Evolutionary conservation across 495 filamentous ascomycete species (phyloP), one percentile per base, ranked within the genome.

Genomic region (Neurospora tetraspora): DNA sequence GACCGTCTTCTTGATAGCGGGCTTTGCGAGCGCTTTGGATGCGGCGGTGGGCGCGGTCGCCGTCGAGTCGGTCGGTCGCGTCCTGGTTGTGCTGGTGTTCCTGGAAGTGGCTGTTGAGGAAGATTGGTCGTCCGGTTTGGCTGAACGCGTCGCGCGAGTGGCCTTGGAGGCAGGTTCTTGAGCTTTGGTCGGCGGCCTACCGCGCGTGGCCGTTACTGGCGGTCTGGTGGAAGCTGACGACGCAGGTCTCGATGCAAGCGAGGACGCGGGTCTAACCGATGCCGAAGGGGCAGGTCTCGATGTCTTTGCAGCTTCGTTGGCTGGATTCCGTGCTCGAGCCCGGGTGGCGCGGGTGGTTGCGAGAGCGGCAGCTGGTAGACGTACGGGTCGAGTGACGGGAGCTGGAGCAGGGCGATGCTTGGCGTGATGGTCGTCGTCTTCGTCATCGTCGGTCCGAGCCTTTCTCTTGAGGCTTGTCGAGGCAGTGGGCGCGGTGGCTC

Each of bases 1-100:
- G 73, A 89, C 87, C 1, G 82, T 83, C 79, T 89, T 89, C 80
- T 87, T 88, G 31, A 80, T 59, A 8, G 74, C 39, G 20, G 83
- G 78, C 69, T 83, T 84, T 16, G 80, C 78, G 4, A 77, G 73
- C 8, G 76, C 74, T 68, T 77, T 82, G 18, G 80, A 75, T 14
- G 77, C 42, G 20, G 73, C 74, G 20, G 77, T 75, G 9, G 79
- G 68, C 39, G 75, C 74, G 40, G 78, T 73, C 8, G 81, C 53
- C 14, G 53, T 65, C 0, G 53, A 65, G 14, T 27, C 0, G 12
- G 53, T 34, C 53, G 53, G 53, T 34, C 53, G 53, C 53, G 53
- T 18, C 53, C 53, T 65, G 23, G 27, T 65, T 18, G 53, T 65
- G 27, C 14, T 65, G 6, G 27, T 34, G 3, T 65, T 65, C 14